Percentiles rank a stretch among this genome's conserved stretches.
Conservation (phyloP, 2,329 filamentous ascomycete species). For the Ceratocystis cacaofunesta region DNA sequence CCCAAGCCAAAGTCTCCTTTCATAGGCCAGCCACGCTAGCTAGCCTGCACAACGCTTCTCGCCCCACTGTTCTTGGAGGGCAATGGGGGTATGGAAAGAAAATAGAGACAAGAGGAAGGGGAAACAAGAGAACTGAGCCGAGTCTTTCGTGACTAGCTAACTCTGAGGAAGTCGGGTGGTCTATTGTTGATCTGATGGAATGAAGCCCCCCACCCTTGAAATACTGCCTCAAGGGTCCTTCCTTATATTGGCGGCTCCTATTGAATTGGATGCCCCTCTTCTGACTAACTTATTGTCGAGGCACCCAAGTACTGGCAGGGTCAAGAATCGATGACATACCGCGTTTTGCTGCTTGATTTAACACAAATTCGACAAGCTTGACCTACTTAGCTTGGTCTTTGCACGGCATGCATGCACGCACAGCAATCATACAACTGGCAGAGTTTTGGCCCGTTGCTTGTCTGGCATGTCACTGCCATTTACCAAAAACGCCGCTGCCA, state of each 20-base stretch:
- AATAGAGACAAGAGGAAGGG: slow-evolving; percentile 3
- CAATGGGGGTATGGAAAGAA: not conserved
- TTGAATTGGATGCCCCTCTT: not conserved
- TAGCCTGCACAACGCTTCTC: not conserved
- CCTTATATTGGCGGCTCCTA: slow-evolving; percentile 2
- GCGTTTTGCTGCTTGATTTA: not conserved
- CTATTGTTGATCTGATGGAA: slow-evolving; percentile 3
- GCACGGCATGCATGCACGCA: not conserved
- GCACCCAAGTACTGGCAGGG: not conserved
- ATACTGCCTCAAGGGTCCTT: not conserved
- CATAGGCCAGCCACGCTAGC: not conserved
- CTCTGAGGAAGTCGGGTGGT: not conserved
- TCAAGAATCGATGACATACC: slow-evolving; percentile 6
- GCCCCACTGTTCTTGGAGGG: not conserved
- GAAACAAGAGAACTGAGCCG: not conserved
- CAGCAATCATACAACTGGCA: not conserved
- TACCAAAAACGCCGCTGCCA: not conserved
- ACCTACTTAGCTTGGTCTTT: not conserved
- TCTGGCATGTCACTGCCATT: not conserved
- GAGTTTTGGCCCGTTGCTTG: not conserved
- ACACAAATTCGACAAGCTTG: not conserved
- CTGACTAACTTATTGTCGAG: not conserved
- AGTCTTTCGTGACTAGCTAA: not conserved
- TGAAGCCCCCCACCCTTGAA: not conserved
- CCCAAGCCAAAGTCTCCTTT: not conserved